Conservation (phyloP, 805 yeast genomes). For the Candida sonorensis region DNA sequence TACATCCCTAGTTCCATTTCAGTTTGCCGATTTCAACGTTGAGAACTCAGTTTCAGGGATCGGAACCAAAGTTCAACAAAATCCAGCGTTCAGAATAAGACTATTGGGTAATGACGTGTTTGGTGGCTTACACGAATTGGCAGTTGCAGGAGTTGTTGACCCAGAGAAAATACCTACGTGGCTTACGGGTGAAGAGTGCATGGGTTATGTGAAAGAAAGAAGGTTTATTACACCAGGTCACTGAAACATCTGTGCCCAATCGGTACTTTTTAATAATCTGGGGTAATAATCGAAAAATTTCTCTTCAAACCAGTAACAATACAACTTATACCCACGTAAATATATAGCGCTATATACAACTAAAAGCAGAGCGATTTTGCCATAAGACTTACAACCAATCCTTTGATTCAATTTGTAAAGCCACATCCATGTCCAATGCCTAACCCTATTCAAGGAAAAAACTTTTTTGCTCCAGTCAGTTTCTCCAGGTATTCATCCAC, state of each 20-base stretch:
- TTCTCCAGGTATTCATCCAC: constrained; percentile 20
- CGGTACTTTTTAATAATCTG: not conserved
- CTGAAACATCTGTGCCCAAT: not conserved
- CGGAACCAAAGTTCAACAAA: constrained; percentile 15
- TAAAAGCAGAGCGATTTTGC: no score
- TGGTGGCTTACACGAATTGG: constrained; percentile 71
- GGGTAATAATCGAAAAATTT: no score
- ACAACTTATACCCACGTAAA: not conserved
- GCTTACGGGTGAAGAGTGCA: constrained; percentile 73
- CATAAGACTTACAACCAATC: no score
- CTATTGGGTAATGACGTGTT: constrained; percentile 66
- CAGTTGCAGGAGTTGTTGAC: constrained; percentile 41
- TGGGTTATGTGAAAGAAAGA: constrained; percentile 38
- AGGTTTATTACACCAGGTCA: constrained; percentile 24
- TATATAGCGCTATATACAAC: no score
- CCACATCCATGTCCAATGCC: no score
- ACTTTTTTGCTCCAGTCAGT: constrained; percentile 19
- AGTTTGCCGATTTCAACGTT: constrained; percentile 39
- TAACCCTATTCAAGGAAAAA: no score
- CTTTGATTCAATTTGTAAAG: no score
- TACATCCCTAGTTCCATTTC: constrained; percentile 53
- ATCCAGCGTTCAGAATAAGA: constrained; percentile 23
- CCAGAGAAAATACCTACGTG: constrained; percentile 61
- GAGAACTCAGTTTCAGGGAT: constrained; percentile 30
- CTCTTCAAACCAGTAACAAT: no score